Conservation (phyloP, 1,284 basidiomycete genomes). For the Cronartium quercuum region DNA sequence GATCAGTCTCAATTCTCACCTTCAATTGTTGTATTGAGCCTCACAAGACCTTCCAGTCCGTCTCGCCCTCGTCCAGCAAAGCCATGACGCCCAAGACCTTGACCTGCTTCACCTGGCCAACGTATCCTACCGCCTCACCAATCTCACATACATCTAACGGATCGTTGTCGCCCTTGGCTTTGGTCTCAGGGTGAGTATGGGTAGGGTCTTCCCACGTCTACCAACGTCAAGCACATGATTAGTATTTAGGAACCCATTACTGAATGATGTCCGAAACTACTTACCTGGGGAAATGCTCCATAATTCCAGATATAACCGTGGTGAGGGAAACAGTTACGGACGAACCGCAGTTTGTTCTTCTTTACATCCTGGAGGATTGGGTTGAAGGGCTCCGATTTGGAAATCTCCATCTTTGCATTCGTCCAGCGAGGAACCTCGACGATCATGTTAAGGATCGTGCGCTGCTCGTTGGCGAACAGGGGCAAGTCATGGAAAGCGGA, state of each 20-base stretch:
- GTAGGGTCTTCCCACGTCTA: conserved; percentile 98
- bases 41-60: conserved; percentile 76
- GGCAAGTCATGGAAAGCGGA: conserved; percentile 64
- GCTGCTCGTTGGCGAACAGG: conserved; percentile 75
- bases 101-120: conserved; percentile 99
- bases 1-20: conserved; percentile 20
- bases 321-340: conserved; percentile 99
- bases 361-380: conserved; percentile 99
- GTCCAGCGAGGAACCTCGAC: conserved; percentile 99
- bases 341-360: conserved; percentile 89
- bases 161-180: conserved; percentile 98
- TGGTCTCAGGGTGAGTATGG: conserved; percentile 85
- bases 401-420: conserved; percentile 95
- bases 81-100: conserved; percentile 99
- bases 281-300: conserved; percentile 79
- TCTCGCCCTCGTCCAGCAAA: conserved; percentile 93
- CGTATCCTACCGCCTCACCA: conserved; percentile 95
- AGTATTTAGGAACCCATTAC: neutral
- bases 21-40: conserved; percentile 45
- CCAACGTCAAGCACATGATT: neutral
- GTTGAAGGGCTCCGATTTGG: conserved; percentile 94
- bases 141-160: conserved; percentile 99
- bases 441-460: conserved; percentile 92
- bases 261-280: conserved; percentile 45
- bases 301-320: conserved; percentile 64